Conservation (phyloP, 176 grass and related monocot genomes). For the Saccharum officinarum region DNA sequence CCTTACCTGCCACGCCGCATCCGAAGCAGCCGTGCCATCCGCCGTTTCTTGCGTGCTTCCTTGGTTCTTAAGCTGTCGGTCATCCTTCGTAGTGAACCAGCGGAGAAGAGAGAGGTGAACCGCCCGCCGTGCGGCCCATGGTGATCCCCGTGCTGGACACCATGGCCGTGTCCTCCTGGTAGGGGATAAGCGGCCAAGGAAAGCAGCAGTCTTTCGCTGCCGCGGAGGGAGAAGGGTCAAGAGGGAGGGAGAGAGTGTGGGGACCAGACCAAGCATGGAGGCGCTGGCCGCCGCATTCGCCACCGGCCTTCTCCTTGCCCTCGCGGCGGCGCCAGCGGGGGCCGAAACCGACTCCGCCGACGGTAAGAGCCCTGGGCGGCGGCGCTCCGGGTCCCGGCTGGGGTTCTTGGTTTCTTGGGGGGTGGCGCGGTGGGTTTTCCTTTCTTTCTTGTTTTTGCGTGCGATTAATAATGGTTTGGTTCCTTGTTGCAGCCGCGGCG, state of each 20-base stretch:
- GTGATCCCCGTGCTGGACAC: conserved; percentile 38
- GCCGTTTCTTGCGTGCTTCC: conserved; percentile 3
- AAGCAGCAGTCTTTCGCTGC: background rate
- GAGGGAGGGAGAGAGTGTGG: background rate
- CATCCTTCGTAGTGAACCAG: background rate
- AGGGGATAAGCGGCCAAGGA: background rate
- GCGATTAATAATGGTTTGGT: conserved; percentile 5
- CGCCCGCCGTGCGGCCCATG: conserved; percentile 5
- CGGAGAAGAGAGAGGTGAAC: background rate
- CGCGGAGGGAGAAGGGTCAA: background rate
- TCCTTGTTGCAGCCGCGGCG: conserved; percentile 70
- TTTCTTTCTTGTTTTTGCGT: background rate
- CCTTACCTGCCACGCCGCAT: too few species aligned
- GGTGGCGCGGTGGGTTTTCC: too few species aligned
- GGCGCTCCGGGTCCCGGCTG: background rate
- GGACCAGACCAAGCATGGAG: conserved; percentile 26
- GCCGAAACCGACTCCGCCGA: conserved; percentile 49
- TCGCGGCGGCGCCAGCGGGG: conserved; percentile 25
- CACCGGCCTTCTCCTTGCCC: conserved; percentile 29
- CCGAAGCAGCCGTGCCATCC: conserved; percentile 36
- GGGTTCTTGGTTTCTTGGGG: conserved; percentile 31
- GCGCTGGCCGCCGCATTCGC: conserved; percentile 42
- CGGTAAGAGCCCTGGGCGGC: conserved; percentile 8
- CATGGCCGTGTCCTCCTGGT: conserved; percentile 29
- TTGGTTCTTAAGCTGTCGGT: conserved; percentile 33